Evolutionary conservation across 2,329 filamentous ascomycete species (phyloP), one percentile per base, ranked within the genome.

Genomic region (Nannizzia gypsea): DNA sequence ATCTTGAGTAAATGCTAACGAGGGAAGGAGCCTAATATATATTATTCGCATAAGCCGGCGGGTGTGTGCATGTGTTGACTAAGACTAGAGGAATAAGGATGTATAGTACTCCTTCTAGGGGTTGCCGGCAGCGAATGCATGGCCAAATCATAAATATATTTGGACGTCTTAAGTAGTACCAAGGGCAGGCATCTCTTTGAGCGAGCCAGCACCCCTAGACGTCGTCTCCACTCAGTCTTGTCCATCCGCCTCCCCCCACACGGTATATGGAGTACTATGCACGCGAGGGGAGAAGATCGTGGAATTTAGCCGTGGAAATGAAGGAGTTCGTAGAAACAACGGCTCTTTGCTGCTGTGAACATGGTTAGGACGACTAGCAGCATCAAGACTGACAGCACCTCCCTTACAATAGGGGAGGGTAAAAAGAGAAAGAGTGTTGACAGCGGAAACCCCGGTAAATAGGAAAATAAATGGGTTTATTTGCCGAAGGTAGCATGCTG

Each of bases 1-100:
- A 34, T 20, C 28, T 54, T 20, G 50, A 54, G 50, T n/a, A 31
- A 54, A 54, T 31, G n/a, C 50, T 54, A 54, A 54, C 50, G 50
- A 54, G 50, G 26, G 26, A 54, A 54, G 50, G 34, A 54, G 26
- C 44, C 20, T 28, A 50, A 26, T 24, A 24, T 54, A 5, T 54
- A 34, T 15, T 54, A 3, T 36, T 6, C 20, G 50, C 26, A 54
- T 26, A 34, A 26, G 38, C 38, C 15, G 17, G 6, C 26, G 15
- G 6, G 15, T 26, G 24, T 31, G 50, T 31, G 26, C 15, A 15
- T 54, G 50, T 31, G 50, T 36, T 34, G 50, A 24, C 20, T 50
- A 50, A 50, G 42, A 11, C 17, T 17, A 50, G 22, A 24, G 22
- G 22, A 15, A 50, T 24, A 28, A 9, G 20, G 8, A 48, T 42